Evolutionary conservation across 306 rosid species (phyloP), one percentile per base, ranked within the genome.

Genomic region (Lathyrus aphaca): DNA sequence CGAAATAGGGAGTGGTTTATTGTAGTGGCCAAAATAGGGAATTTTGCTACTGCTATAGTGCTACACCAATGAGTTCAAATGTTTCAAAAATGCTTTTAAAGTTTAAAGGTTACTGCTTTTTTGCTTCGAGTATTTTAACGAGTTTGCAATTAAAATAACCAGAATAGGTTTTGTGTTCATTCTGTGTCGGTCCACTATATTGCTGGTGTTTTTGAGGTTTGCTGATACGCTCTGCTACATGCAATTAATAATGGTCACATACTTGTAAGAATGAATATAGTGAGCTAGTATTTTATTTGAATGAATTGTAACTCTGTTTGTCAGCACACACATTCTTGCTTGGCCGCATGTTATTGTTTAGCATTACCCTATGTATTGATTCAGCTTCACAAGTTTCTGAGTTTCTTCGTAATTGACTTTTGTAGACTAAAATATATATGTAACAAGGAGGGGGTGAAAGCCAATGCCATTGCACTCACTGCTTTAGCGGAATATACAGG

Each of bases 401-500:
- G 19, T 51, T 50, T 56, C 63, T 50, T 42, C 46, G 60, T 32
- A 54, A 50, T 67, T 64, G 56, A 21, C 64, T 35, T 43, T 71
- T 77, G 54, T 71, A 93, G 98, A 89, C 83, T 93, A 45, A 93
- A 86, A 74, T 85, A 90, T 83, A 88, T 93, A 77, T 93, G 98
- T 72, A 88, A 82, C 85, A 91, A 85, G 83, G 98, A 93, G 82
- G 94, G 90, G 39, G 84, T 88, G 90, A 90, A 86, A 86, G 79
- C 85, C 32, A 86, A 72, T 68, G 88, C 94, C 55, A 76, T 86
- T 53, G 97, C 91, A 48, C 92, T 93, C 69, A 83, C 92, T 63
- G 89, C 96, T 39, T 88, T 93, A 46, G 96, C 94, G 19, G 89
- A 88, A 44, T 86, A 82, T 75, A 90, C 98, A 74, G 98, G 98